Base-by-base conservation (phyloP, 169 alveolate species). In the Cryptosporidium xiaoi region DNA sequence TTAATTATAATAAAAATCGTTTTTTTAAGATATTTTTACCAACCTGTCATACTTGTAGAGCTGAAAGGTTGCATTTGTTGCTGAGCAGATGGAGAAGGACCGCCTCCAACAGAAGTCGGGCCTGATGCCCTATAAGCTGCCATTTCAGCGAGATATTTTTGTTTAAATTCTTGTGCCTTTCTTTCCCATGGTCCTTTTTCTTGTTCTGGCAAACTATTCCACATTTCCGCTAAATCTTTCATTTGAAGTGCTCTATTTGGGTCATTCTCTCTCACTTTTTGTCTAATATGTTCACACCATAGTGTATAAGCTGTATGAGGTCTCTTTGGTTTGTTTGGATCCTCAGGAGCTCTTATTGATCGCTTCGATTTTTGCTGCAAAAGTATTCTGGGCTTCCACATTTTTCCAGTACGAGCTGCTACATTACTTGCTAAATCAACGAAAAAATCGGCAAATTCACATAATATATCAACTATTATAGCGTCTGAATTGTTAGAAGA, bases 161-260 rank as follows among this genome's bases (percentile, higher is more conserved):
- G 87, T 36, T 77, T 77, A 24, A 77, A 77, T 27, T 77, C 87
- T 48, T 77, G 87, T 0, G 87, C 87, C 50, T 77, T 77, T 40
- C 87, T 33, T 33, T 77, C 87, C 87, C 87, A 77, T 18, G 87
- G 87, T 15, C 87, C 87, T 60, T 77, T 77, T 60, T 77, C 87
- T 60, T 77, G 87, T 60, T 77, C 87, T n/a, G 87, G 87, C n/a
- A 77, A 66, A 77, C 71, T 77, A 27, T 77, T 77, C 87, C 87
- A 77, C 87, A 77, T 77, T 77, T 77, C 87, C 4, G 87, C 87
- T 6, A 77, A 20, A 46, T 77, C 87, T 40, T 77, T 77, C 87
- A 77, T 77, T 77, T 77, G 87, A 12, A 77, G 87, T 20, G 87
- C 87, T 20, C 87, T 68, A 20, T 77, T 77, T 10, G 87, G 87